Evolutionary conservation across 371 early-diverging fungal genomes (phyloP), one percentile per base, ranked within the genome.

Genomic region (Dipsacomyces acuminosporus): DNA sequence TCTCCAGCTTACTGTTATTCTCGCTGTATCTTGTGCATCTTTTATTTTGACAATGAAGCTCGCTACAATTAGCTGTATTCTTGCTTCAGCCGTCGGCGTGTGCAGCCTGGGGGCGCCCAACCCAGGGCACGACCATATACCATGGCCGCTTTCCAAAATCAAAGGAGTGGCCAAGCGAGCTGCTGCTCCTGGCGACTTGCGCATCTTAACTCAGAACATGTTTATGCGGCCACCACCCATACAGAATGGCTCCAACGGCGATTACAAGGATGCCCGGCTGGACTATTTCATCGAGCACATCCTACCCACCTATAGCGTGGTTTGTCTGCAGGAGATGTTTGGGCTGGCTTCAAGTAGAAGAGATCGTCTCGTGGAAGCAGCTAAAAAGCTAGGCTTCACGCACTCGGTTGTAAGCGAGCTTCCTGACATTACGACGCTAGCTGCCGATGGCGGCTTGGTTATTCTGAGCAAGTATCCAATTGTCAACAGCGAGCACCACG

Each of bases 141-240:
- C n/a, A n/a, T n/a, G n/a, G n/a, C n/a, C n/a, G n/a, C n/a, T n/a
- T n/a, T n/a, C n/a, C n/a, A n/a, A n/a, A n/a, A n/a, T n/a, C n/a
- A n/a, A n/a, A n/a, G n/a, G n/a, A n/a, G n/a, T n/a, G n/a, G n/a
- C n/a, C n/a, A n/a, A n/a, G n/a, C n/a, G n/a, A n/a, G n/a, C n/a
- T n/a, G n/a, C n/a, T n/a, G n/a, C n/a, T n/a, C n/a, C n/a, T n/a
- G n/a, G n/a, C n/a, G n/a, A n/a, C n/a, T 71, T 86, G 13, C 80
- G 85, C 8, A 46, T 91, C 25, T 72, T 93, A 19, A 84, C 86
- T n/a, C 81, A 85, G 53, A 91, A 91, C 73, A 78, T 93, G 41
- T 87, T 88, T 52, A 80, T 90, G 79, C 80, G 92, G 33, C 90
- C 90, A n/a, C 92, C 92, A 1, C 82, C 82, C 6, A 74, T 93